Base-by-base conservation (phyloP, 2,329 filamentous ascomycete genomes). In the Lasiodiplodia hormozganensis region DNA sequence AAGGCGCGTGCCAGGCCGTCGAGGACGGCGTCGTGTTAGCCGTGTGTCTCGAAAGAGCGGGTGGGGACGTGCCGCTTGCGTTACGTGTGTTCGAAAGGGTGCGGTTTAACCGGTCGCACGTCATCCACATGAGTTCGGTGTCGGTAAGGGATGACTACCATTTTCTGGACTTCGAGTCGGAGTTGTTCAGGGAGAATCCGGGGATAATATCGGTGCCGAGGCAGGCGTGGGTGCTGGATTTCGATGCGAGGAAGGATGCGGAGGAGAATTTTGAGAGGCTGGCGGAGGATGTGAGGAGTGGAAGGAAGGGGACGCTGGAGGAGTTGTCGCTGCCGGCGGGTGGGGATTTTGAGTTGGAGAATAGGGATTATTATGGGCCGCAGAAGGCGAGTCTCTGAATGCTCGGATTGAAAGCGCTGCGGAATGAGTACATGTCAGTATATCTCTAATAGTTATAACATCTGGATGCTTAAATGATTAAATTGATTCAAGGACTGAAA, bases 1-100 rank as follows among this genome's bases (percentile, higher is more conserved):
- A 85, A 70, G 83, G 83, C 1, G 82, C 82, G 0, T 81, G 80
- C 62, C 83, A 85, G 73, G 83, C 84, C 0, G 82, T 83, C 23
- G 84, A 85, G 74, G 85, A 84, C 71, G 84, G 79, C 11, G 34
- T 34, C n/a, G 62, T 25, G 49, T 4, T 51, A 4, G 49, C 49
- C 8, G 23, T 12, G 21, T 52, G 49, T n/a, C 14, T 51, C 2
- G 49, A 4, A 0, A 3, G 5, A 2, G 49, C 49, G 1, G 10
- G 23, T 2, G 6, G 49, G 2, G 49, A 51, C 8, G 49, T 51
- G 8, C 49, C 21, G 12, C 23, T 51, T 1, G 49, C 49, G 8
- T 21, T 51, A 1, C 49, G 14, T 11, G 23, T 25, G 5, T 51
- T 51, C n/a, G 38, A 40, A 6, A 18, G 38, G 4, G 12, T 16